Evolutionary conservation across 176 grass and related monocot genomes (phyloP).

Genomic region (Stipa capillata): DNA sequence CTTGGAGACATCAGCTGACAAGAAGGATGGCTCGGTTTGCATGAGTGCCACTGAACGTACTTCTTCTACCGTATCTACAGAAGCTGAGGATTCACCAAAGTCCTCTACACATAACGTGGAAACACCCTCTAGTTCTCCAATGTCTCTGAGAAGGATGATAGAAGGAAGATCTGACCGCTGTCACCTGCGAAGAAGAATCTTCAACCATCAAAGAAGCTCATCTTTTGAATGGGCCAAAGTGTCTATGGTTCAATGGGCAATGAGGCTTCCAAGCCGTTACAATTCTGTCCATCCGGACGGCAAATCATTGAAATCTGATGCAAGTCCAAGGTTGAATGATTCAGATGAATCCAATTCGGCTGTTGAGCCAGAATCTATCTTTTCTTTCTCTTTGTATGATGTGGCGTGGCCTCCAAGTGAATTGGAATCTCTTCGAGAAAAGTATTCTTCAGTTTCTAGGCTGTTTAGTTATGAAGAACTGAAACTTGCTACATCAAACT

Average conservation of each 20-base stretch:
- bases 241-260: slow-evolving; percentile 72
- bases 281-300: slow-evolving; percentile 48
- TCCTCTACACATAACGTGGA: slow-evolving; percentile 13
- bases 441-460: slow-evolving; percentile 58
- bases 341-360: slow-evolving; percentile 21
- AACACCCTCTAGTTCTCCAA: slow-evolving; percentile 17
- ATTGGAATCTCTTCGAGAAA: slow-evolving; percentile 59
- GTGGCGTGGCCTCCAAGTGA: slow-evolving; percentile 53
- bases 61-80: slow-evolving; percentile 6
- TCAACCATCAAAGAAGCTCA: slow-evolving; percentile 51
- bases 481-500: slow-evolving; percentile 60
- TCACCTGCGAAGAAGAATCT: slow-evolving; percentile 46
- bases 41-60: not conserved
- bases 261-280: slow-evolving; percentile 55
- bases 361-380: slow-evolving; percentile 28
- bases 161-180: slow-evolving; percentile 45
- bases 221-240: slow-evolving; percentile 68
- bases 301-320: slow-evolving; percentile 47
- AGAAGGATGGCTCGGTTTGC: slow-evolving; percentile 34
- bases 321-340: slow-evolving; percentile 32
- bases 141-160: slow-evolving; percentile 40
- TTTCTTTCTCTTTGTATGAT: slow-evolving; percentile 30
- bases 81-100: slow-evolving; percentile 7
- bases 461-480: slow-evolving; percentile 66
- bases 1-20: slow-evolving; percentile 11